Percentiles rank a stretch among this genome's conserved stretches.
phyloP scores from a whole-genome alignment of 352 stramenopile genomes.

The Hyphochytrium catenoides region DNA sequence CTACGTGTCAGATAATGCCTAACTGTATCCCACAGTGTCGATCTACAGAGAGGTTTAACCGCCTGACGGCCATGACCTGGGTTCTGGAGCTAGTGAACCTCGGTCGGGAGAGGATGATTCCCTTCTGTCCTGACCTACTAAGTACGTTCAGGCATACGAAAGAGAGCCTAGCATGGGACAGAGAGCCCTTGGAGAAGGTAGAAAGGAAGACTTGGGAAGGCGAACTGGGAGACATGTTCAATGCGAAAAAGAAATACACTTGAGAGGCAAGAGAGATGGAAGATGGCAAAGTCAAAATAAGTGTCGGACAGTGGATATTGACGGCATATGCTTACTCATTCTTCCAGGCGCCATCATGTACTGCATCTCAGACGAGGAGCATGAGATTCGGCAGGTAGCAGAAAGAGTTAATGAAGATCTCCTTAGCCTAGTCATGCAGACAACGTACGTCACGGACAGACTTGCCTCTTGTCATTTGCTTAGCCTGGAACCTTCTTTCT shows the following conservation, averaged over 20 bases:
- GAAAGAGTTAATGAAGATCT: conserved; percentile 90
- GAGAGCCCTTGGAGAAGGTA: no score
- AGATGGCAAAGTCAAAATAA: no score
- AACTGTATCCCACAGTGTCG: conserved; percentile 90
- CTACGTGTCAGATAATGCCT: no score
- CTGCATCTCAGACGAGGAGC: conserved; percentile 89
- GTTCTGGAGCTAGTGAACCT: conserved; percentile 92
- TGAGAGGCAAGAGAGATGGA: no score
- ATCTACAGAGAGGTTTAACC: conserved; percentile 87
- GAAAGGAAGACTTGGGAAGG: no score
- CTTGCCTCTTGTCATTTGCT: neutral
- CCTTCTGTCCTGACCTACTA: conserved; percentile 84
- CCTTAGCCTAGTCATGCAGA: conserved; percentile 78
- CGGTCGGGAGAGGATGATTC: conserved; percentile 75
- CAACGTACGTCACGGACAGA: conserved; percentile 11
- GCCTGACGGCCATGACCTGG: conserved; percentile 92
- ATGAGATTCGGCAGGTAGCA: conserved; percentile 86
- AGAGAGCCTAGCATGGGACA: no score
- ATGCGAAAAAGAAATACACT: no score
- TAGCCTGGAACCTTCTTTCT: no score
- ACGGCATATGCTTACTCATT: no score
- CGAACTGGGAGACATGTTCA: no score
- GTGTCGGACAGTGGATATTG: no score
- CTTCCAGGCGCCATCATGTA: conserved; percentile 87
- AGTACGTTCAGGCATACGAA: no score